Conservation (phyloP, 2,329 filamentous ascomycete genomes). For the Pleomassaria siparia region DNA sequence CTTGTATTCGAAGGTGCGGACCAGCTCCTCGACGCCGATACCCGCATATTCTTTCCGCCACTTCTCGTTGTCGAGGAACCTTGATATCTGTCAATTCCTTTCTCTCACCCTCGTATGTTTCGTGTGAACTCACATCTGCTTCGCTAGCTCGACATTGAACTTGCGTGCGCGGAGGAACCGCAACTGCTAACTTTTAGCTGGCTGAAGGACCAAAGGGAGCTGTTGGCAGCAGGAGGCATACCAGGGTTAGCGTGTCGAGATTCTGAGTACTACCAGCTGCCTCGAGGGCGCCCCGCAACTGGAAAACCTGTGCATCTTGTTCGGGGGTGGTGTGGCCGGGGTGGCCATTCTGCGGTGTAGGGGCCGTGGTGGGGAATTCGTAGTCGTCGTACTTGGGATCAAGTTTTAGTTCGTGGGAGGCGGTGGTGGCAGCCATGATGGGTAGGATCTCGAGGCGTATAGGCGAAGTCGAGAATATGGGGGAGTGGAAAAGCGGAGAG, state of each 20-base stretch:
- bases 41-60: slow-evolving; percentile 83
- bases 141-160: slow-evolving; percentile 81
- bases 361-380: slow-evolving; percentile 81
- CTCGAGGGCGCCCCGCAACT: slow-evolving; percentile 85
- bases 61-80: slow-evolving; percentile 87
- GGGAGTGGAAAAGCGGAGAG: background rate
- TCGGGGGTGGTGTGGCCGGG: slow-evolving; percentile 82
- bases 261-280: slow-evolving; percentile 77
- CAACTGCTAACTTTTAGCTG: slow-evolving; percentile 56
- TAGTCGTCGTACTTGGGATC: slow-evolving; percentile 96
- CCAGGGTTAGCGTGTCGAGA: slow-evolving; percentile 89
- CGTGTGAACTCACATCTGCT: slow-evolving; percentile 73
- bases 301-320: slow-evolving; percentile 86
- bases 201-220: slow-evolving; percentile 7
- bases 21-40: slow-evolving; percentile 70
- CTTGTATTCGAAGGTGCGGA: slow-evolving; percentile 79
- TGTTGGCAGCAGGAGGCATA: slow-evolving; percentile 47
- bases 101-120: background rate
- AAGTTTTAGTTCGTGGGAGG: slow-evolving; percentile 51
- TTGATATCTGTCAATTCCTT: slow-evolving; percentile 46
- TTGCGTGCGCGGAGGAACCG: slow-evolving; percentile 93
- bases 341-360: slow-evolving; percentile 72
- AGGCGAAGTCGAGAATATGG: background rate
- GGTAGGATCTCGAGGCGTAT: background rate
- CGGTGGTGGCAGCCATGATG: slow-evolving; percentile 34